phyloP scores from a whole-genome alignment of 495 filamentous ascomycete species.

The Pseudomonodictys pantanalensis region DNA sequence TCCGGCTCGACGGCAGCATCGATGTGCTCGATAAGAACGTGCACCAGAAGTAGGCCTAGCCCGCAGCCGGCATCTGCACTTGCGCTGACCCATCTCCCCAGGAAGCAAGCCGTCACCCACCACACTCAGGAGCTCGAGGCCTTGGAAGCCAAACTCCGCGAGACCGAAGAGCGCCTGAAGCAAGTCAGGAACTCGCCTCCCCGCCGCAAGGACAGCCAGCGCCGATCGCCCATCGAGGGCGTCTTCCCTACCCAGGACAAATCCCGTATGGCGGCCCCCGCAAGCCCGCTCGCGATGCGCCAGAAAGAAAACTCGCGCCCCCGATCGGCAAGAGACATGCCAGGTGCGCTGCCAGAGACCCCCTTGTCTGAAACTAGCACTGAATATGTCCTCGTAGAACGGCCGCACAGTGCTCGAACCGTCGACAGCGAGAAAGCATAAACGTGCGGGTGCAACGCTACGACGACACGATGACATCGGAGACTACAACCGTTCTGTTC shows the following conservation, averaged over 20 bases:
- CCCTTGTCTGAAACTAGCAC: slow-evolving; percentile 24
- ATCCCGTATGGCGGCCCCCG: slow-evolving; percentile 4
- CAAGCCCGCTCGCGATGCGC: slow-evolving; percentile 18
- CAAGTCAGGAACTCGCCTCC: slow-evolving; percentile 29
- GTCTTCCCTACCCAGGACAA: slow-evolving; percentile 24
- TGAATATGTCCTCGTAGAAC: slow-evolving; percentile 33
- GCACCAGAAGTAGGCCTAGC: slow-evolving; percentile 71
- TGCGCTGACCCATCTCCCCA: slow-evolving; percentile 45
- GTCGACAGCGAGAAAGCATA: slow-evolving; percentile 9
- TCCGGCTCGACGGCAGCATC: slow-evolving; percentile 70
- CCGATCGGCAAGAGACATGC: slow-evolving; percentile 12
- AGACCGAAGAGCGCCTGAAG: slow-evolving; percentile 79
- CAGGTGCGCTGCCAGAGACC: slow-evolving; percentile 30
- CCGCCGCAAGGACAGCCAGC: slow-evolving; percentile 27
- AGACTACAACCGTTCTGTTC: no score
- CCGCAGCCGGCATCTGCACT: slow-evolving; percentile 16
- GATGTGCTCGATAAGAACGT: slow-evolving; percentile 73
- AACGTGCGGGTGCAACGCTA: not conserved
- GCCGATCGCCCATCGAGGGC: slow-evolving; percentile 16
- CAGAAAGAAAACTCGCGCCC: slow-evolving; percentile 1
- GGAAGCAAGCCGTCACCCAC: slow-evolving; percentile 66
- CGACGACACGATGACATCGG: not conserved
- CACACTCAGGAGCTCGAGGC: slow-evolving; percentile 79
- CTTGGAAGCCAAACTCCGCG: slow-evolving; percentile 76
- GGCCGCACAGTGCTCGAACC: slow-evolving; percentile 22